Base-by-base conservation (phyloP, 495 filamentous ascomycete species). In the Xylaria palmicola region DNA sequence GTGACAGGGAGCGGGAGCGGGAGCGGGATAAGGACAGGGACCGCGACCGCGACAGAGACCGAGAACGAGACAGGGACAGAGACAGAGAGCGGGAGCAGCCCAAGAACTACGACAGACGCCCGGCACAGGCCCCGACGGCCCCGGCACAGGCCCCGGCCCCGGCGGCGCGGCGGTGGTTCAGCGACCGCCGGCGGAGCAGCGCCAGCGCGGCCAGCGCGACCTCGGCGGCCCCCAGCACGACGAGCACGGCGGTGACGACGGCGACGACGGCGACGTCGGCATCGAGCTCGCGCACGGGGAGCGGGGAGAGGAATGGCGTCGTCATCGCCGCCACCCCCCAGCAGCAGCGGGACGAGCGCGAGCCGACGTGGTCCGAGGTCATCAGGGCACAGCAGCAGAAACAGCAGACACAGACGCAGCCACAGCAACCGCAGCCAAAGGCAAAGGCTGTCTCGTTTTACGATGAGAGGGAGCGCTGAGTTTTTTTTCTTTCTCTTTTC, bases 331-430 rank as follows among this genome's bases (percentile, higher is more conserved):
- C 48, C 32, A 48, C 37, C 12, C 13, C 45, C n/a, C n/a, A n/a
- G 30, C 55, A 37, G 44, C 17, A 57, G 32, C 19, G 51, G 0
- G 62, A 68, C 4, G 68, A 68, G 5, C 62, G 58, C 47, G 65
- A 63, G 4, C 68, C 68, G 40, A 70, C 68, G 54, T 70, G 68
- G 68, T 62, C 60, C 17, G 68, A 70, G 47, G 68, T 60, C 19
- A 34, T 70, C 13, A 53, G 55, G 30, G 44, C 60, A 0, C 60
- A 56, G 34, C 39, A 56, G 10, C 59, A 60, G 8, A 56, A 62
- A 10, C 52, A 12, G 22, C 54, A 61, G 9, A 36, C 58, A 17
- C 45, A 59, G 29, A 30, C 51, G 15, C 59, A 58, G 5, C 51
- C 51, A 15, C 54, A 15, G 17, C 56, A 49, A 54, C 13, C 20